Evolutionary conservation across 2,329 filamentous ascomycete genomes (phyloP), one percentile per base, ranked within the genome.

Genomic region (Trichoderma harzianum): DNA sequence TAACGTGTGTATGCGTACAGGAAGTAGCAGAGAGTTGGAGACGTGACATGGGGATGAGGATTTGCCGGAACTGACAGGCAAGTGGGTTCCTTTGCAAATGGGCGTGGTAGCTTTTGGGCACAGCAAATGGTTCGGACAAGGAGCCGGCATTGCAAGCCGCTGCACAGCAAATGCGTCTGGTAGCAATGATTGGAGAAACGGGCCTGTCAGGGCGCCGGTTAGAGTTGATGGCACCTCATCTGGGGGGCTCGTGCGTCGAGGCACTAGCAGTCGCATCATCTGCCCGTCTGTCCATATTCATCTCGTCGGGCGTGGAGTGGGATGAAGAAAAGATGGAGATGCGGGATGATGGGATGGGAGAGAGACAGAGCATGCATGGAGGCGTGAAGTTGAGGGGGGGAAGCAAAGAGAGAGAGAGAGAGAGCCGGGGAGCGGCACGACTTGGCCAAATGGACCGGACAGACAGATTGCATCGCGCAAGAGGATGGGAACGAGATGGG

Each of bases 11-110:
- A 28, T 39, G 36, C 7, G 36, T 43, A 18, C 36, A 18, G 36
- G 0, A 18, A 18, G 36, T 3, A 43, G 16, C n/a, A n/a, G 16
- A 43, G 12, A 16, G 34, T 36, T 11, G 32, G 12, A 36, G 39
- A 43, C 39, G 18, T n/a, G 39, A 43, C 39, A 34, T 51, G 66
- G 39, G 66, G 66, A 26, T 69, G 57, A 53, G 57, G 66, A 69
- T 69, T 47, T 69, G 57, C 66, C 66, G 66, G 66, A 69, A 69
- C 57, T 69, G 66, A 69, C 66, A 69, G 66, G 66, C 66, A 69
- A 69, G 55, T 69, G 55, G 66, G 39, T 24, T 51, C n/a, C 21
- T 26, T 3, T 30, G 57, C 14, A 6, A 26, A 39, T 34, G 58
- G 58, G 21, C 58, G 39, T 60, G 53, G 53, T 26, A 26, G 32